These are phyloP conservation scores for Trypanosomatidae sp. DNA, from an alignment of 208 protist genomes.

Conservation along the genomic window DNA sequence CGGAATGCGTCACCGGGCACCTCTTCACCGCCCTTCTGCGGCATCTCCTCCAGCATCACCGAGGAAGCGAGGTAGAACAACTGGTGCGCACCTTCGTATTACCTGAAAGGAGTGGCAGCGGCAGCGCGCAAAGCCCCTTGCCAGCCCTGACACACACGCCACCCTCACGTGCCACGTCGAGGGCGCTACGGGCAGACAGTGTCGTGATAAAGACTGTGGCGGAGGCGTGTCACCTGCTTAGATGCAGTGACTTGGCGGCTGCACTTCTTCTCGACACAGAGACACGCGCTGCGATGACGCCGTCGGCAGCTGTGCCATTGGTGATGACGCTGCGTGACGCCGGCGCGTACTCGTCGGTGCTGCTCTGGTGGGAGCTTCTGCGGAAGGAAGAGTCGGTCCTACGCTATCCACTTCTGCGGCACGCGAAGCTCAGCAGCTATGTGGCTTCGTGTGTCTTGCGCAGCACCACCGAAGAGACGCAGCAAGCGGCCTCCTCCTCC, in stretches of 20 bases:
- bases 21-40: constrained; percentile 19
- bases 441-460: constrained; percentile 50
- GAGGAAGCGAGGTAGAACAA: neutral
- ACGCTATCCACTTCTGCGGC: constrained; percentile 26
- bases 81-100: constrained; percentile 9
- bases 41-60: constrained; percentile 13
- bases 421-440: constrained; percentile 66
- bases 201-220: constrained; percentile 22
- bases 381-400: neutral
- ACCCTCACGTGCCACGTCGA: constrained; percentile 11
- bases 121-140: neutral
- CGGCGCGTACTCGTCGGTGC: constrained; percentile 1
- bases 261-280: neutral
- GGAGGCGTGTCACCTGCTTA: constrained; percentile 15
- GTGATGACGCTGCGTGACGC: constrained; percentile 30
- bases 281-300: constrained; percentile 15
- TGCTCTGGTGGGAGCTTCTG: constrained; percentile 23
- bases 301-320: constrained; percentile 27
- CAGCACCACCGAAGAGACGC: constrained; percentile 1
- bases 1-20: constrained; percentile 11
- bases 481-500: neutral
- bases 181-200: constrained; percentile 9
- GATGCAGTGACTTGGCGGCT: constrained; percentile 7
- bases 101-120: neutral
- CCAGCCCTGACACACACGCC: neutral